phyloP scores from a whole-genome alignment of 75 land plant species.

The Cunninghamia lanceolata region DNA sequence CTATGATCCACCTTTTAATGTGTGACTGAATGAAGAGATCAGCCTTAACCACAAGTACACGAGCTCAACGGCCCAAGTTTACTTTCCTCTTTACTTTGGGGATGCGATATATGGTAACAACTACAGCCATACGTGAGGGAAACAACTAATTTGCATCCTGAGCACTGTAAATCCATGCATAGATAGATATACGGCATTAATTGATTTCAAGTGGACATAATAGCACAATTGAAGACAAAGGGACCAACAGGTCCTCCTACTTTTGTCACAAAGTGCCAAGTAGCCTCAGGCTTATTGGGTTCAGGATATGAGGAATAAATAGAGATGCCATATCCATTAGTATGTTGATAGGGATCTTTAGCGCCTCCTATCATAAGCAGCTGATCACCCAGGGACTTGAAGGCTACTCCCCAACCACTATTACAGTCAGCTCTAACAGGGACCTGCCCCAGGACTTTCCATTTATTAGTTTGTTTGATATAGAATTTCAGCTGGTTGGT shows the following conservation, averaged over 20 bases:
- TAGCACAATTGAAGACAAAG: constrained; percentile 12
- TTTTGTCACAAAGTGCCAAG: constrained; percentile 6
- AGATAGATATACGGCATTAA: neutral
- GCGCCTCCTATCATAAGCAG: constrained; percentile 50
- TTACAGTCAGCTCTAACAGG: constrained; percentile 48
- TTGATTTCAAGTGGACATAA: constrained; percentile 7
- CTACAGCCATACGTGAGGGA: neutral
- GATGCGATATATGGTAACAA: neutral
- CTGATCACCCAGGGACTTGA: constrained; percentile 59
- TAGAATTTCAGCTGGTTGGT: constrained; percentile 53
- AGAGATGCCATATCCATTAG: neutral
- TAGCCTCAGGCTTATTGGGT: neutral
- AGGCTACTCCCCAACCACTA: constrained; percentile 75
- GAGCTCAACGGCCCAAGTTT: neutral
- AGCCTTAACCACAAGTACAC: neutral
- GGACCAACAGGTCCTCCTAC: constrained; percentile 3
- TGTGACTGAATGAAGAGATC: neutral
- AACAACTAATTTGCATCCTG: neutral
- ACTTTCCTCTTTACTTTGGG: neutral
- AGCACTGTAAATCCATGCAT: neutral
- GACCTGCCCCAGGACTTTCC: constrained; percentile 48
- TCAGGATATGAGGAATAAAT: neutral
- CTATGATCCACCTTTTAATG: neutral
- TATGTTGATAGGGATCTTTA: neutral
- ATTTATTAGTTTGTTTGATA: constrained; percentile 43